These are phyloP conservation scores for Diversispora epigaea DNA, from an alignment of 192 early-diverging fungal species.

Conservation along the genomic window DNA sequence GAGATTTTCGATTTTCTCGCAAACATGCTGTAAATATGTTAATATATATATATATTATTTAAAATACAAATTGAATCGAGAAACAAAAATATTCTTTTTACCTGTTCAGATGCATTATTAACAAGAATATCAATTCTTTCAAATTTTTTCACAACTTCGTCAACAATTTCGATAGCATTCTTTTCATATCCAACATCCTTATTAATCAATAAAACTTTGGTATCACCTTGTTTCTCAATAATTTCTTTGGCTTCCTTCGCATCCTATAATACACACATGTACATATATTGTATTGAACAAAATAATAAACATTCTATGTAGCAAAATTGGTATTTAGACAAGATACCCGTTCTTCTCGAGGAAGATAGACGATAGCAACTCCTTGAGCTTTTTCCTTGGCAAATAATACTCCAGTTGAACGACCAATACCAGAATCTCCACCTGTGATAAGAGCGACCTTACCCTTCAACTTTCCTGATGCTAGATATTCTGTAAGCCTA, in stretches of 20 bases:
- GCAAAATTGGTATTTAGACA: too few relatives aligned
- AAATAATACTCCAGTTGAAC: slow-evolving; percentile 53
- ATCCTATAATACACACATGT: slow-evolving; percentile 31
- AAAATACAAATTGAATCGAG: not conserved
- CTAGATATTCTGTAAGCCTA: slow-evolving; percentile 44
- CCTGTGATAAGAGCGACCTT: slow-evolving; percentile 54
- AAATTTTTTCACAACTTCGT: slow-evolving; percentile 42
- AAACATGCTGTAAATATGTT: slow-evolving; percentile 36
- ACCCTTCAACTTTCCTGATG: slow-evolving; percentile 44
- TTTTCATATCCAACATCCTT: slow-evolving; percentile 45
- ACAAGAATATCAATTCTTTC: slow-evolving; percentile 46
- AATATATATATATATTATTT: not conserved
- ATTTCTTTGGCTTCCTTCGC: slow-evolving; percentile 45
- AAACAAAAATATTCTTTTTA: not conserved
- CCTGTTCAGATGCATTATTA: slow-evolving; percentile 48
- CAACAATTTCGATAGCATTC: slow-evolving; percentile 43
- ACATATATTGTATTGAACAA: too few relatives aligned
- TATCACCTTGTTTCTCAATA: slow-evolving; percentile 38
- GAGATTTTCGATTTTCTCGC: slow-evolving; percentile 40
- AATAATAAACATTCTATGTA: too few relatives aligned
- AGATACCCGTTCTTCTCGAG: slow-evolving; percentile 36
- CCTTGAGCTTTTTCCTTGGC: slow-evolving; percentile 49
- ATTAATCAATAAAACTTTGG: slow-evolving; percentile 39
- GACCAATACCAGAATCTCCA: slow-evolving; percentile 52
- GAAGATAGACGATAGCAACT: slow-evolving; percentile 52